Conservation (phyloP, 2,329 filamentous ascomycete species). For the Verticillium tricorpus region DNA sequence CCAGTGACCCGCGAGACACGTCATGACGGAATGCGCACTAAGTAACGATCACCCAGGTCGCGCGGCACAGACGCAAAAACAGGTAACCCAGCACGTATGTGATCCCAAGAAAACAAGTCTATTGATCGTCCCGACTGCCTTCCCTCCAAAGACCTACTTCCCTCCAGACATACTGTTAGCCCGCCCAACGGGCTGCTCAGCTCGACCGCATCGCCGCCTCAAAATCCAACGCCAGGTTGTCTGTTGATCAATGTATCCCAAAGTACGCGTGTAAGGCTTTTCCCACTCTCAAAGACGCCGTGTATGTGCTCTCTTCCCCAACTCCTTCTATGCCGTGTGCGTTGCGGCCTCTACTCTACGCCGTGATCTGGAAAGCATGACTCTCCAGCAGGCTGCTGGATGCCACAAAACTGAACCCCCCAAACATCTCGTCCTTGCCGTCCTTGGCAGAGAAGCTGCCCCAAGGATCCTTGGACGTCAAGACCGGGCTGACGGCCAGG, state of each 20-base stretch:
- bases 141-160: too few species aligned
- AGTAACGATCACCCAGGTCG: neutral
- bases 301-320: neutral
- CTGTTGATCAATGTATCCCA: neutral
- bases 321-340: neutral
- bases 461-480: constrained; percentile 41
- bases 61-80: neutral
- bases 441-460: constrained; percentile 24
- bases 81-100: neutral
- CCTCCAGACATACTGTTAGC: neutral
- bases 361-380: constrained; percentile 31
- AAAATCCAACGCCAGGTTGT: neutral
- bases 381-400: constrained; percentile 52
- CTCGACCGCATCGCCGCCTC: neutral
- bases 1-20: neutral
- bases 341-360: constrained; percentile 2
- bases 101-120: neutral
- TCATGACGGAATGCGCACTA: neutral
- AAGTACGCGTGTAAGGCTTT: neutral
- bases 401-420: constrained; percentile 61
- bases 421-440: constrained; percentile 50
- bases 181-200: neutral
- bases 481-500: constrained; percentile 71
- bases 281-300: neutral
- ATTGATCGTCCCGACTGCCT: neutral